These are phyloP conservation scores for Pseudocercospora musae DNA, from an alignment of 2,329 filamentous ascomycete species.

Conservation along the genomic window DNA sequence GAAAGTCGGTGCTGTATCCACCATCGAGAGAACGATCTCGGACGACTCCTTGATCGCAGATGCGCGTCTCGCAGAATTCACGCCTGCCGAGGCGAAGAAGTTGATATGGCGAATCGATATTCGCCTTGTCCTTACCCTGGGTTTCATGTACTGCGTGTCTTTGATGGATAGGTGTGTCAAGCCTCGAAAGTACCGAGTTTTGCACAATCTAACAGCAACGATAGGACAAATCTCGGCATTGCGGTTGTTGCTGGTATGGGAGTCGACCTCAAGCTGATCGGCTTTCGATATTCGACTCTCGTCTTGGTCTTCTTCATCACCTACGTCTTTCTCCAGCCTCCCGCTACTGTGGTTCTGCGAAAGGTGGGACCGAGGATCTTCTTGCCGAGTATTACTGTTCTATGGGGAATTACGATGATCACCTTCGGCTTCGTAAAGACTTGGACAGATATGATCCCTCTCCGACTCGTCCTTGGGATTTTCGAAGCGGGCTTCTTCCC, in stretches of 20 bases:
- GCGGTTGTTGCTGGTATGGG: constrained; percentile 37
- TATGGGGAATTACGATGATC: constrained; percentile 62
- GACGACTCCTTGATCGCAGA: constrained; percentile 28
- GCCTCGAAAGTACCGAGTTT: too few relatives aligned
- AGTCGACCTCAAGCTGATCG: constrained; percentile 33
- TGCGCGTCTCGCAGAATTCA: constrained; percentile 44
- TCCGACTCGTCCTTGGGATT: constrained; percentile 59
- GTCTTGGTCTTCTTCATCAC: constrained; percentile 72
- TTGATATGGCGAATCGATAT: constrained; percentile 69
- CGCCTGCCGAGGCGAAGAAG: constrained; percentile 59
- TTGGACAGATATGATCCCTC: constrained; percentile 52
- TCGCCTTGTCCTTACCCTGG: constrained; percentile 47
- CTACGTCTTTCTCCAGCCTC: constrained; percentile 69
- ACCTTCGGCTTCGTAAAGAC: constrained; percentile 60
- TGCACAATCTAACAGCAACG: background rate
- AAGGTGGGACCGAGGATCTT: constrained; percentile 53
- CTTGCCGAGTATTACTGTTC: constrained; percentile 40
- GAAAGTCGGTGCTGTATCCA: constrained; percentile 18
- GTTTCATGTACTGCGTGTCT: constrained; percentile 39
- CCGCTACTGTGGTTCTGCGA: constrained; percentile 65
- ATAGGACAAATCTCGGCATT: constrained; percentile 33
- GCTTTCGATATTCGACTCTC: constrained; percentile 41
- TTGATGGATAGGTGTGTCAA: constrained; percentile 35
- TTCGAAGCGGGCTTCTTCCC: constrained; percentile 58
- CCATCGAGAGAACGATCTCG: constrained; percentile 29